Conservation (phyloP, 75 land plant species). For the Selaginella tamariscina region DNA sequence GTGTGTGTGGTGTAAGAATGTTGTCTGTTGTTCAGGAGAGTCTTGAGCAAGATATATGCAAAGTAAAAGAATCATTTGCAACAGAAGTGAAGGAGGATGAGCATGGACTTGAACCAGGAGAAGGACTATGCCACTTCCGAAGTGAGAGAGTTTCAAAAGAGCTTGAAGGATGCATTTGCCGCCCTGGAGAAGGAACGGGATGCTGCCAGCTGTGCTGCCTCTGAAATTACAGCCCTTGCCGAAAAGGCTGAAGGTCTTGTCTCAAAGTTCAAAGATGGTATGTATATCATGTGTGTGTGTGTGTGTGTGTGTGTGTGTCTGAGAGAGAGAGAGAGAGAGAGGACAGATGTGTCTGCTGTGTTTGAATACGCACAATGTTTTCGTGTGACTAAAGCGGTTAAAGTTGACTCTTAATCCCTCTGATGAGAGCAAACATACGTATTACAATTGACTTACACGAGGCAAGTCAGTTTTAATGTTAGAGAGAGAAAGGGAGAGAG, state of each 20-base stretch:
- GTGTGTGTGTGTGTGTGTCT: too few relatives aligned
- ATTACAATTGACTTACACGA: too few relatives aligned
- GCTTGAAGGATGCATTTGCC: background rate
- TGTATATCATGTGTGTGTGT: too few relatives aligned
- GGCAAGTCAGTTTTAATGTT: too few relatives aligned
- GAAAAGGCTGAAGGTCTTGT: background rate
- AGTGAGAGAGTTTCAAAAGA: background rate
- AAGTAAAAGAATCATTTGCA: background rate
- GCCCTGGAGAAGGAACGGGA: background rate
- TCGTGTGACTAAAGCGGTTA: too few relatives aligned
- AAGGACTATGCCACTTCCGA: background rate
- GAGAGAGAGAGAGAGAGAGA: too few relatives aligned
- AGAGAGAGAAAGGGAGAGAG: too few relatives aligned
- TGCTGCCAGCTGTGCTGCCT: background rate
- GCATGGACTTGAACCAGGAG: background rate
- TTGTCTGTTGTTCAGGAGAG: background rate
- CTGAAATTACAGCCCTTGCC: background rate
- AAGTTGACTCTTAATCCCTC: too few relatives aligned
- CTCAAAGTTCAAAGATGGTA: background rate
- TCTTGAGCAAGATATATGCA: background rate
- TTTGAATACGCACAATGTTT: too few relatives aligned
- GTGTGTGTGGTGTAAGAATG: too few relatives aligned
- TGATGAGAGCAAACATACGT: too few relatives aligned
- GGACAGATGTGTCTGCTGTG: too few relatives aligned
- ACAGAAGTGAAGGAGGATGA: background rate